Conservation (phyloP, 257 asterid genomes). For the Echites panduratus region DNA sequence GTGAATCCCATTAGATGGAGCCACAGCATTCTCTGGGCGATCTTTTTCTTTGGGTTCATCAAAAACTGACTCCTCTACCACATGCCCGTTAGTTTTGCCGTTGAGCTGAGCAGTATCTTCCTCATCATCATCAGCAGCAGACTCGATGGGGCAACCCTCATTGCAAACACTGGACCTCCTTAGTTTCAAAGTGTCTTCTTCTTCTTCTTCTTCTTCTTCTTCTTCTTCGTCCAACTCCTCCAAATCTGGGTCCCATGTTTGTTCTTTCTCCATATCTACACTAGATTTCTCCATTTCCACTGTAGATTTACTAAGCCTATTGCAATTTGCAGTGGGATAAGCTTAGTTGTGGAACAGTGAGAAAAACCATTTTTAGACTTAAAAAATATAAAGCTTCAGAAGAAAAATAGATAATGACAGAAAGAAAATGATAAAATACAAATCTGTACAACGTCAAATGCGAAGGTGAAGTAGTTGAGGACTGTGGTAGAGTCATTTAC, state of each 20-base stretch:
- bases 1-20: conserved; percentile 21
- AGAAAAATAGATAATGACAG: not conserved
- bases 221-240: conserved; percentile 22
- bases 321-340: not conserved
- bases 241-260: conserved; percentile 25
- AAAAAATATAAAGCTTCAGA: not conserved
- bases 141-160: not conserved
- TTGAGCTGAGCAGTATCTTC: not conserved
- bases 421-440: not conserved
- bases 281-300: conserved; percentile 39
- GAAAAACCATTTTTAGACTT: not conserved
- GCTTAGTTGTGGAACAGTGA: not conserved
- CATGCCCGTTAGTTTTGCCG: conserved; percentile 30
- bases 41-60: conserved; percentile 13
- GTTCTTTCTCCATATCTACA: conserved; percentile 43
- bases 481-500: not conserved
- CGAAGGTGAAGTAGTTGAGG: not conserved
- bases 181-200: conserved; percentile 24
- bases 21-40: conserved; percentile 4
- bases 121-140: not conserved
- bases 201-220: conserved; percentile 22
- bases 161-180: conserved; percentile 37
- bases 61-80: conserved; percentile 21
- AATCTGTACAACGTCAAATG: not conserved
- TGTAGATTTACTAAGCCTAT: conserved; percentile 1